Evolutionary conservation across 495 filamentous ascomycete genomes (phyloP), one percentile per base, ranked within the genome.

Genomic region (Platismatia glauca): DNA sequence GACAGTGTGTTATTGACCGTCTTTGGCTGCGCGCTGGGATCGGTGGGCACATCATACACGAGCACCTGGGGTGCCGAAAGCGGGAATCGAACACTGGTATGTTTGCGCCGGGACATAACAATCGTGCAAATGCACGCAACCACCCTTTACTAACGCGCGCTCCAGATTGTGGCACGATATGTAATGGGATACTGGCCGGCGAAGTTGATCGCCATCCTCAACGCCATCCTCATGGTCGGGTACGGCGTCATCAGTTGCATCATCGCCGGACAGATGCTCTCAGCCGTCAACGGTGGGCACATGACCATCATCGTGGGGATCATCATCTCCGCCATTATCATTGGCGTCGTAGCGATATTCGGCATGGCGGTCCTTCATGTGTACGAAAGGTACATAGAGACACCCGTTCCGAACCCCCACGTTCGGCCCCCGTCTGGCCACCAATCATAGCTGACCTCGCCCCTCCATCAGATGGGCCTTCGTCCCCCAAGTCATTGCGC

Each of bases 151-250:
- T 53, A 8, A 53, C 8, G 1, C 0, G 50, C 50, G 5, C 15
- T 33, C 15, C n/a, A 53, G 50, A 53, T 53, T 22, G 50, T 53
- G 29, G 75, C 83, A 12, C 81, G 88, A 12, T 90, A 85, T 69
- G 81, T 84, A 55, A 90, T 90, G 85, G 89, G 89, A 8, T 91
- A 87, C 73, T 90, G 85, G 74, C 88, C 89, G 3, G 81, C 81
- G 56, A 90, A 88, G 72, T 64, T 89, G 11, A 83, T 86, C 61
- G 82, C 81, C 35, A 33, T 84, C 0, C 71, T 92, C 27, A 90
- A 90, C 62, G 75, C 90, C 15, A 80, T 90, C 57, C 80, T 88
- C 33, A 80, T 88, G 68, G 64, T 90, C 35, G 88, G 65, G 1
- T 91, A 89, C 63, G 77, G 80, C 55, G 81, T 89, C 73, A 80